A percentile compares a stretch with the other conserved stretches of the same genome.
These are phyloP conservation scores for Didymella pinodella DNA, from an alignment of 2,329 filamentous ascomycete genomes.

Conservation along the genomic window DNA sequence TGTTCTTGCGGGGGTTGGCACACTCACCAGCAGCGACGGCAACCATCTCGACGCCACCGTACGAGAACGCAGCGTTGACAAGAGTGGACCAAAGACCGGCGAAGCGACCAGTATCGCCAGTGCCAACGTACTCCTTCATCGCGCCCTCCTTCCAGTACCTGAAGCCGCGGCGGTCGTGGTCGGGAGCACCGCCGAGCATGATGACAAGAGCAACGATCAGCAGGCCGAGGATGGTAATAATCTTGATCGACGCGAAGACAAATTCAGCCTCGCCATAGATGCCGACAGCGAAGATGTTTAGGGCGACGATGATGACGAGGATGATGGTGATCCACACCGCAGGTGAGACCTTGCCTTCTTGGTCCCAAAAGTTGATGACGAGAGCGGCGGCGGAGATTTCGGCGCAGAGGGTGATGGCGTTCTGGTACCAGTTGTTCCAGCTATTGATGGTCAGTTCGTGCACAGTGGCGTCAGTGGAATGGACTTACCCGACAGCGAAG, in stretches of 20 bases:
- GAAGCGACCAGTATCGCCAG: slow-evolving; percentile 67
- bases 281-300: slow-evolving; percentile 49
- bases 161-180: slow-evolving; percentile 61
- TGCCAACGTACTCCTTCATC: slow-evolving; percentile 57
- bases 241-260: slow-evolving; percentile 60
- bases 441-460: slow-evolving; percentile 7
- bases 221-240: slow-evolving; percentile 47
- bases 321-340: slow-evolving; percentile 49
- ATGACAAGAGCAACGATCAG: slow-evolving; percentile 44
- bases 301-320: slow-evolving; percentile 44
- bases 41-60: slow-evolving; percentile 50
- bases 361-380: slow-evolving; percentile 47
- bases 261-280: slow-evolving; percentile 59
- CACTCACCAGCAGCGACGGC: slow-evolving; percentile 50
- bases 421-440: slow-evolving; percentile 45
- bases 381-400: slow-evolving; percentile 49
- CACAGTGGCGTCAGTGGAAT: not conserved
- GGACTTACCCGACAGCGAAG: slow-evolving; percentile 23
- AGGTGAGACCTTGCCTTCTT: slow-evolving; percentile 38
- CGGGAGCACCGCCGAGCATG: slow-evolving; percentile 48
- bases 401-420: slow-evolving; percentile 46
- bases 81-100: slow-evolving; percentile 66
- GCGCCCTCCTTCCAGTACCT: slow-evolving; percentile 73
- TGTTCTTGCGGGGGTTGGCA: slow-evolving; percentile 50
- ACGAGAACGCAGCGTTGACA: slow-evolving; percentile 60